Evolutionary conservation across 2,329 filamentous ascomycete genomes (phyloP), one percentile per base, ranked within the genome.

Genomic region (Claviceps fusiformis): DNA sequence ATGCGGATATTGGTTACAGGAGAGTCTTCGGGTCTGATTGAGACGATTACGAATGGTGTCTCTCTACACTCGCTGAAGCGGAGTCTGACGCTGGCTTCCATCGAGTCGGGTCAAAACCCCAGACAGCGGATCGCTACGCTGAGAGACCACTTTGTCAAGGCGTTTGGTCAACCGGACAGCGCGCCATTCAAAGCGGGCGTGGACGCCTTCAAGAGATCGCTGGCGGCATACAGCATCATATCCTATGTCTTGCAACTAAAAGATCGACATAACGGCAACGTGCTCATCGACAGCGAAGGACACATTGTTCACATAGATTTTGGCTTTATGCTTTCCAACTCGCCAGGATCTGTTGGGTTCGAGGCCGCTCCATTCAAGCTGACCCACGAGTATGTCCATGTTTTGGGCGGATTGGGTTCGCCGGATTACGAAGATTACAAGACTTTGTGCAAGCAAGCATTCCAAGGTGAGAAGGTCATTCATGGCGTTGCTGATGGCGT

Each of bases 251-350:
- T 93, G 54, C 88, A 93, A 69, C 80, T 93, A 57, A 93, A 93
- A 67, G 88, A 93, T 64, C 79, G 88, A 13, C 88, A 93, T 67
- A 93, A 93, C 65, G 88, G 88, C 54, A 93, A 93, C 64, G 86
- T 93, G 15, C 77, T 93, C 57, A 86, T 93, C 63, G 88, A 92
- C 68, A 89, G 87, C 63, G 85, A 89, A 67, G 88, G 88, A 10
- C 88, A 93, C 65, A 90, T 92, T 55, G 83, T 93, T 58, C 88
- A 93, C 66, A 93, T 93, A 58, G 88, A 93, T 69, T 93, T 93
- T 68, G 88, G 88, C 55, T 93, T 93, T 67, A 92, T 93, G 86
- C 75, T 93, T 39, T 91, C 86, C 50, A 93, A 93, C 68, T 90
- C 87, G 1, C 88, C 88, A 0, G 88, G 88, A 0, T 86, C 83